A percentile compares a stretch with the other conserved stretches of the same genome.
Evolutionary conservation across 306 rosid genomes (phyloP).

Genomic region (Corylus americana): DNA sequence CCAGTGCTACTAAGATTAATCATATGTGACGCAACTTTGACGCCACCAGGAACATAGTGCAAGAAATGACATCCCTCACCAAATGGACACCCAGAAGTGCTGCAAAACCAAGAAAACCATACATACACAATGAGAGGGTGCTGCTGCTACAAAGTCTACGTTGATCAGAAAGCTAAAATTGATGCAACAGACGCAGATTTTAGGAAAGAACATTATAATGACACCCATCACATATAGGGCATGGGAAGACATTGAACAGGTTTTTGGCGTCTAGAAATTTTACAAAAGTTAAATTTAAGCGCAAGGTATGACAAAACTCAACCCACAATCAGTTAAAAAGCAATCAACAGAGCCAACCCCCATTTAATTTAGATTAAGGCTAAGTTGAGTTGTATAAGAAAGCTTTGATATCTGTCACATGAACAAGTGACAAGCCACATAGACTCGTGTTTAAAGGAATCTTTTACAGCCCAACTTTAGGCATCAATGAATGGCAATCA

Average conservation of each 20-base stretch:
- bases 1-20: constrained; percentile 41
- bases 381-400: neutral
- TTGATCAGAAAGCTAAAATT: neutral
- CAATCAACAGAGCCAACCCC: neutral
- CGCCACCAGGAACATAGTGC: constrained; percentile 88
- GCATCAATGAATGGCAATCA: neutral
- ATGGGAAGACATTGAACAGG: neutral
- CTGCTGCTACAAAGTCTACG: neutral
- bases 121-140: neutral
- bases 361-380: neutral
- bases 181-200: neutral
- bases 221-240: no score
- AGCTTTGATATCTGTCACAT: neutral
- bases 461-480: neutral
- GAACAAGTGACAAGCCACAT: neutral
- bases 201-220: no score
- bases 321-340: neutral
- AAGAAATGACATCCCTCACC: constrained; percentile 87
- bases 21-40: constrained; percentile 74
- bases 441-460: neutral
- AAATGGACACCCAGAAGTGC: constrained; percentile 95
- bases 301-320: neutral
- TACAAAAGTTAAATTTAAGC: neutral
- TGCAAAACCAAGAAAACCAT: constrained; percentile 39
- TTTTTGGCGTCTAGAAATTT: neutral